Conservation (phyloP, 1,284 basidiomycete genomes). For the Pholiota adiposa region DNA sequence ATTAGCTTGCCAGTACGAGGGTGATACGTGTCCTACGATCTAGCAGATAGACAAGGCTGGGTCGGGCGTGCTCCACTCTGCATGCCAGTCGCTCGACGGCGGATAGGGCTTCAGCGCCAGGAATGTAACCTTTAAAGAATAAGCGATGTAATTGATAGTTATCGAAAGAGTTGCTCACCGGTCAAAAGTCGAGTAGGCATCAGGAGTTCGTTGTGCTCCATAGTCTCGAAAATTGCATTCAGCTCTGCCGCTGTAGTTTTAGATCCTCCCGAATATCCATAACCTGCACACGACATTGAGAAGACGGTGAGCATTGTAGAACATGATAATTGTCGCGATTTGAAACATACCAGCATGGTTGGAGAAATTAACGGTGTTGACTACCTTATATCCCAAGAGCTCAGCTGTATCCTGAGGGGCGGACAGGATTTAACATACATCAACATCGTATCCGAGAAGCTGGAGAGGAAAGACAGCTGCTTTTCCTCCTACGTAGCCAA, state of each 20-base stretch:
- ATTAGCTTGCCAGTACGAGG: not conserved
- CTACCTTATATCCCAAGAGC: slow-evolving; percentile 56
- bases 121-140: slow-evolving; percentile 73
- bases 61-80: slow-evolving; percentile 59
- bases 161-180: slow-evolving; percentile 41
- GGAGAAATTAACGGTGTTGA: slow-evolving; percentile 95
- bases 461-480: slow-evolving; percentile 96
- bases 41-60: slow-evolving; percentile 80
- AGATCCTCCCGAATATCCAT: slow-evolving; percentile 76
- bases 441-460: slow-evolving; percentile 94
- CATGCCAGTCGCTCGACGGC: slow-evolving; percentile 69
- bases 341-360: slow-evolving; percentile 84
- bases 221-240: slow-evolving; percentile 62
- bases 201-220: slow-evolving; percentile 74
- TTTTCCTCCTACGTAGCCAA: slow-evolving; percentile 95
- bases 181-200: slow-evolving; percentile 72
- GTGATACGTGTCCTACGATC: slow-evolving; percentile 70
- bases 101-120: slow-evolving; percentile 79
- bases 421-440: slow-evolving; percentile 61
- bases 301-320: not conserved
- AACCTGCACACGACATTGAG: slow-evolving; percentile 52
- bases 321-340: not conserved
- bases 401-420: slow-evolving; percentile 31
- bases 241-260: slow-evolving; percentile 76
- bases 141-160: not conserved